Evolutionary conservation across 2,329 filamentous ascomycete genomes (phyloP).

Genomic region (Cladosporium austrohemisphaericum): DNA sequence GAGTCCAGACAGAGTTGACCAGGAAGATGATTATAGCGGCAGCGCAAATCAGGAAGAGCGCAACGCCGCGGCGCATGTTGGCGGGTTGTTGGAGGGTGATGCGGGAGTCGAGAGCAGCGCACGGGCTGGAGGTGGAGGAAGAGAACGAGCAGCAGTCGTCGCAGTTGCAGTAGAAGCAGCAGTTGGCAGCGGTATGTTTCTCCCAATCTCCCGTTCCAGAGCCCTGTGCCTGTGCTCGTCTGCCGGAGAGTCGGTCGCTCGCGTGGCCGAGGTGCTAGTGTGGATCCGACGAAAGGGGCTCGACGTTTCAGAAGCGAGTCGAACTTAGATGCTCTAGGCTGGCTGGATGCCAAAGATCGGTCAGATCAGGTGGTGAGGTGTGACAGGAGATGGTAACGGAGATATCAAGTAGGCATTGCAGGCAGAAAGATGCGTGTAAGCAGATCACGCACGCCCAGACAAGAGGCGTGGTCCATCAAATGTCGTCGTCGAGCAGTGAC

Average conservation of each 20-base stretch:
- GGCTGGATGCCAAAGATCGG: no score
- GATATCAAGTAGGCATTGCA: background rate
- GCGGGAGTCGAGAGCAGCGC: background rate
- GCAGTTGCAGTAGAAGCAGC: background rate
- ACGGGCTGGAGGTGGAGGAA: constrained; percentile 8
- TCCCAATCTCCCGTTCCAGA: constrained; percentile 13
- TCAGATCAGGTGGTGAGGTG: background rate
- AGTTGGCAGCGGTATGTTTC: constrained; percentile 7
- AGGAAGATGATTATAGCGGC: constrained; percentile 61
- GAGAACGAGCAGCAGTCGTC: background rate
- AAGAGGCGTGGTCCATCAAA: background rate
- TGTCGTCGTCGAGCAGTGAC: background rate
- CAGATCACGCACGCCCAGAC: no score
- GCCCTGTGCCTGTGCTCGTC: constrained; percentile 2
- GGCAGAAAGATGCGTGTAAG: no score
- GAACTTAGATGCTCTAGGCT: background rate
- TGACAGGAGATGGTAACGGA: background rate
- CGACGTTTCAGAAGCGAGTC: constrained; percentile 1
- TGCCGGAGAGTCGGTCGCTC: constrained; percentile 3
- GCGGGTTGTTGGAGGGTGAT: background rate
- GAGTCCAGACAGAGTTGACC: constrained; percentile 65
- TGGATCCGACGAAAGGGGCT: constrained; percentile 7
- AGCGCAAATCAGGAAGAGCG: constrained; percentile 64
- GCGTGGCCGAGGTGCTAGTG: constrained; percentile 13
- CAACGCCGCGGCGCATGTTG: constrained; percentile 57